phyloP scores from a whole-genome alignment of 1,284 basidiomycete genomes.

The Trametes polyzona region DNA sequence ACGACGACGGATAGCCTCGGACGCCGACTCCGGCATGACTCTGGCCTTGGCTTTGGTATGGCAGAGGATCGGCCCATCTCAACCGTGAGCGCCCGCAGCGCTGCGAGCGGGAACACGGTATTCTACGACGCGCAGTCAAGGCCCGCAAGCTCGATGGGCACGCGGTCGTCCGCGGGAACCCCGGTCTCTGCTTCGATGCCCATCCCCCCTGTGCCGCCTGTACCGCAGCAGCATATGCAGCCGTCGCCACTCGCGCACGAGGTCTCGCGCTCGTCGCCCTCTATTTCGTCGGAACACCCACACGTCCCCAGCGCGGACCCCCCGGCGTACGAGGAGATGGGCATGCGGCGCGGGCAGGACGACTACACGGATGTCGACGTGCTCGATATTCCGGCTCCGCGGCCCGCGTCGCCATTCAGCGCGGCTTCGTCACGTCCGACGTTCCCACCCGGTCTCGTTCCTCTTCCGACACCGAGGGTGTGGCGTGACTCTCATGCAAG shows the following conservation, averaged over 20 bases:
- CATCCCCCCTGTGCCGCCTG: constrained; percentile 41
- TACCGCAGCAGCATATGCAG: constrained; percentile 16
- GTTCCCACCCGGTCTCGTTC: constrained; percentile 55
- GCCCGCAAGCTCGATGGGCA: constrained; percentile 42
- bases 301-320: constrained; percentile 18
- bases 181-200: constrained; percentile 21
- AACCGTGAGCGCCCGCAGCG: constrained; percentile 55
- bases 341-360: constrained; percentile 23
- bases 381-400: constrained; percentile 63
- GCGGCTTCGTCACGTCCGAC: constrained; percentile 40
- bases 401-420: constrained; percentile 52
- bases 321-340: constrained; percentile 35
- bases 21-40: constrained; percentile 23
- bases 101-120: constrained; percentile 53
- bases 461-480: constrained; percentile 38
- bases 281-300: constrained; percentile 29
- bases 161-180: constrained; percentile 33
- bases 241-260: constrained; percentile 26
- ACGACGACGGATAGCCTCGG: constrained; percentile 20
- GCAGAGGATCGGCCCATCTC: constrained; percentile 58
- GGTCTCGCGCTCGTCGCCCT: constrained; percentile 9
- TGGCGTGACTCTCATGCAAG: constrained; percentile 47
- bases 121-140: constrained; percentile 64
- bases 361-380: constrained; percentile 45
- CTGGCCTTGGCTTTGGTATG: constrained; percentile 38